Evolutionary conservation across 2,329 filamentous ascomycete species (phyloP), one percentile per base, ranked within the genome.

Genomic region (Penicillium sp.): DNA sequence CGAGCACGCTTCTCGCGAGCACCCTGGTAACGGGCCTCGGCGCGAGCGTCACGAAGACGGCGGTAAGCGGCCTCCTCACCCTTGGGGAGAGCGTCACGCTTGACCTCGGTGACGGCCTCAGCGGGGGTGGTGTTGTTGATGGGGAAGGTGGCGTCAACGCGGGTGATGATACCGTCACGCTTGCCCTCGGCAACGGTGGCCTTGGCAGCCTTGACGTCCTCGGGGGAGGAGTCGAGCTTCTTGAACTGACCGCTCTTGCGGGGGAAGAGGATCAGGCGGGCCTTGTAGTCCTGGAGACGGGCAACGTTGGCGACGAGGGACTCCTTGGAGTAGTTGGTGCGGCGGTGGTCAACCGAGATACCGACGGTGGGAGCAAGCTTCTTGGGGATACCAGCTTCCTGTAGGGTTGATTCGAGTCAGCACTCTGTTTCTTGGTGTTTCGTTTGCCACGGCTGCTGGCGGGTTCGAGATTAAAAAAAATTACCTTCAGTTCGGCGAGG

Each of bases 251-350:
- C 92, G 77, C 86, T 86, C 81, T 90, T 92, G 85, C 92, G 91
- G 77, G 94, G 94, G 86, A 99, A 97, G 77, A 99, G 86, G 78
- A 99, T 96, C 75, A 99, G 83, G 75, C 92, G 91, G 76, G 88
- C 86, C 83, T 89, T 90, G 92, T 96, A 99, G 77, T 91, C 91
- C 87, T 97, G 92, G 76, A 99, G 91, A 76, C 94, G 94, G 79
- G 89, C 89, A 72, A 99, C 93, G 82, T 99, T 99, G 84, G 85
- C 84, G 78, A 90, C 85, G 72, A 97, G 88, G 67, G 89, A 89
- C 86, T 97, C 94, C 83, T 95, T 90, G 75, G 88, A 94, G 75
- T 96, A 88, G 86, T 97, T 99, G 83, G 90, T 87, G 80, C 94
- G 93, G 83, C 94, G 93, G 80, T 86, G 84, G 81, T 99, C 94